Evolutionary conservation across 257 asterid genomes (phyloP), one percentile per base, ranked within the genome.

Genomic region (Penstemon eatonii): DNA sequence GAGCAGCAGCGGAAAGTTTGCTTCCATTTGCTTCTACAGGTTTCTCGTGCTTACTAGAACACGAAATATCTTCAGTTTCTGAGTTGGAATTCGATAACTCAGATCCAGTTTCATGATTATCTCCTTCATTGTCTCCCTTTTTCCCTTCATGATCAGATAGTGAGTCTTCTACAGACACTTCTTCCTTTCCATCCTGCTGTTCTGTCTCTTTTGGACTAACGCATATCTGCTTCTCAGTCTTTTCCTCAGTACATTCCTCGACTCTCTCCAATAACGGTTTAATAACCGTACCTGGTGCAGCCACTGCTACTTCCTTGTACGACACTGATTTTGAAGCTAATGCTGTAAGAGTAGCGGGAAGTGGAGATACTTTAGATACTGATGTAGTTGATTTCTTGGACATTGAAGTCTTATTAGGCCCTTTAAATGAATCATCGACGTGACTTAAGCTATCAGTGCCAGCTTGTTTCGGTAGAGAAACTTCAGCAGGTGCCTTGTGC

Each of bases 231-330:
- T 68, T 66, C 74, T 84, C 95, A 76, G 84, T 77, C 73, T 80
- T 80, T 81, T 75, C 91, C 75, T 86, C 88, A 56, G 75, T 76
- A 73, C 78, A 79, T 75, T 82, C 96, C 84, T 87, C 96, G 72
- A 83, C 83, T 83, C 85, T 91, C 87, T 82, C 97, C 92, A 76
- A 65, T 68, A 86, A 78, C 84, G 98, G 96, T 95, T 91, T 94
- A 68, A 87, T 89, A 85, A 94, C 91, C 51, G 96, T 89, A 83
- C 99, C 98, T 72, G 97, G 99, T 53, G 96, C 86, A 44, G 98
- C 87, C 73, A 80, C 89, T 45, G 96, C 98, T 60, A 94, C 99
- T 78, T 94, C 96, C 86, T 91, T 94, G 81, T 94, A 94, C 5
- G 99, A 94, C 73, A 91, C 72, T 4, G 87, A 82, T 82, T 94